phyloP scores from a whole-genome alignment of 2,329 filamentous ascomycete species.

The Penicillium digitatum region DNA sequence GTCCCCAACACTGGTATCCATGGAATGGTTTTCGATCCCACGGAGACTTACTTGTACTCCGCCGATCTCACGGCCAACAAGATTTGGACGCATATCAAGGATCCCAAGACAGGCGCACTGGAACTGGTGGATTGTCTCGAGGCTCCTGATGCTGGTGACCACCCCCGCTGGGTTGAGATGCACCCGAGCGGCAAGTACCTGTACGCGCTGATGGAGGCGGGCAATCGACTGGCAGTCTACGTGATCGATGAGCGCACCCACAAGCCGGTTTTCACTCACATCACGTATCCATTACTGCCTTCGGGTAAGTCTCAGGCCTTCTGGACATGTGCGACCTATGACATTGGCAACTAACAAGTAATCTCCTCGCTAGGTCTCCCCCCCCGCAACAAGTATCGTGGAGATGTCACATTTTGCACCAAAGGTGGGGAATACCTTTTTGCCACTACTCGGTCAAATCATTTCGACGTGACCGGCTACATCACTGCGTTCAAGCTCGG shows the following conservation, averaged over 20 bases:
- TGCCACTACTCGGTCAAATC: conserved; percentile 76
- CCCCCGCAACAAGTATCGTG: conserved; percentile 63
- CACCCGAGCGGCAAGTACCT: conserved; percentile 73
- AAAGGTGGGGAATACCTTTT: conserved; percentile 71
- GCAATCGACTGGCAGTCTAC: conserved; percentile 78
- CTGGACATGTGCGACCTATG: not conserved
- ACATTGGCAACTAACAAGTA: conserved; percentile 4
- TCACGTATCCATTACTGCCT: conserved; percentile 73
- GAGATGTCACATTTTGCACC: conserved; percentile 75
- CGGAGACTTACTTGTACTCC: conserved; percentile 47
- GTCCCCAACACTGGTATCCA: conserved; percentile 46
- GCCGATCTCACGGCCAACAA: conserved; percentile 49
- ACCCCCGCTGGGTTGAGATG: conserved; percentile 84
- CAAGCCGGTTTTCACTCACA: conserved; percentile 73
- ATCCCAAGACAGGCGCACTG: conserved; percentile 56
- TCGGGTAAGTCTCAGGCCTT: conserved; percentile 52
- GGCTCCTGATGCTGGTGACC: conserved; percentile 67
- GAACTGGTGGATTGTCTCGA: conserved; percentile 68
- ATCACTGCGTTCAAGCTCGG: conserved; percentile 73
- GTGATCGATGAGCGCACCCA: conserved; percentile 69
- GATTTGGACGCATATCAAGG: conserved; percentile 78
- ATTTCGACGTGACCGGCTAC: conserved; percentile 72
- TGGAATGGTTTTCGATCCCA: conserved; percentile 47
- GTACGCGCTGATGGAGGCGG: conserved; percentile 86
- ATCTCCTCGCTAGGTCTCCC: conserved; percentile 29